Conservation (phyloP, 495 filamentous ascomycete species). For the Durotheca rogersii region DNA sequence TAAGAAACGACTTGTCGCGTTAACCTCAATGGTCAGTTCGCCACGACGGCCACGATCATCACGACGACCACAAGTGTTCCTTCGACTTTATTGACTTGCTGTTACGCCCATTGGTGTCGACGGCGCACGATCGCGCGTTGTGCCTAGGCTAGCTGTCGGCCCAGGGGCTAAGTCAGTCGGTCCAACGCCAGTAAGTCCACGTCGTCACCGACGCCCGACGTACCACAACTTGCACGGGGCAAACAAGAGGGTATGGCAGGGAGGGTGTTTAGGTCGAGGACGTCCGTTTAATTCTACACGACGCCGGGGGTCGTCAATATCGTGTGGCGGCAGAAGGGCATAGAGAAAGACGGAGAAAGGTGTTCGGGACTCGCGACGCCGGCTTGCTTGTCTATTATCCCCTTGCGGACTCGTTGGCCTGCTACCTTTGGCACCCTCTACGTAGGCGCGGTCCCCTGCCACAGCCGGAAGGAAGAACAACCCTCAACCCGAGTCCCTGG, state of each 20-base stretch:
- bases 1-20: no score
- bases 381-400: not conserved
- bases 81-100: no score
- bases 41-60: no score
- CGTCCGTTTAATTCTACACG: no score
- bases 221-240: not conserved
- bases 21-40: no score
- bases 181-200: no score
- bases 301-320: no score
- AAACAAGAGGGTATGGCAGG: no score
- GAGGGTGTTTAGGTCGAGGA: not conserved
- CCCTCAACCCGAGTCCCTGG: constrained; percentile 9
- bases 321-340: no score
- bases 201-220: no score
- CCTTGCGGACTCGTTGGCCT: not conserved
- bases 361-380: not conserved
- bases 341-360: not conserved
- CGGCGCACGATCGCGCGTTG: not conserved
- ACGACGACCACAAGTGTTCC: no score
- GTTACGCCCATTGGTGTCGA: not conserved
- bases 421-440: not conserved
- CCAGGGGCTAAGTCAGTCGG: not conserved
- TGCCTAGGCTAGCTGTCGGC: not conserved
- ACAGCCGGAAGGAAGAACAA: not conserved
- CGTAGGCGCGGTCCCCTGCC: not conserved